Evolutionary conservation across 768 basidiomycete genomes (phyloP).

Genomic region (Tricholoma terreum): DNA sequence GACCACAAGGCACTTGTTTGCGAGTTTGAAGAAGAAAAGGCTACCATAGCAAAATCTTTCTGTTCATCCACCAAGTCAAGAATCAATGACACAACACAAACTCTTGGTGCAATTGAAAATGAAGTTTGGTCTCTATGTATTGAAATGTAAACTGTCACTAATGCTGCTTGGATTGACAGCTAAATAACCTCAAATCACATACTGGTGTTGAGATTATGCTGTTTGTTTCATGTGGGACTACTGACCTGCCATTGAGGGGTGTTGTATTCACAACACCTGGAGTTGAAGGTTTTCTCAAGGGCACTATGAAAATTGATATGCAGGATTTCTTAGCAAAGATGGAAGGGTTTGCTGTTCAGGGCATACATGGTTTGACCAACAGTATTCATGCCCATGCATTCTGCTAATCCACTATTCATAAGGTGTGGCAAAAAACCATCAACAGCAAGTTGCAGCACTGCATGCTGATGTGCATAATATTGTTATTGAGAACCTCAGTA

Average conservation of each 20-base stretch:
- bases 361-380: slow-evolving; percentile 7
- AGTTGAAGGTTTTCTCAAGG: slow-evolving; percentile 1
- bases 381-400: not conserved
- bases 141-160: not conserved
- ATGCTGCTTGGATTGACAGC: not conserved
- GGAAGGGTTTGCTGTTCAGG: slow-evolving; percentile 9
- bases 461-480: slow-evolving; percentile 1
- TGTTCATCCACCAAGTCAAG: not conserved
- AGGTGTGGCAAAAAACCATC: slow-evolving; percentile 1
- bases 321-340: slow-evolving; percentile 8
- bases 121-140: not conserved
- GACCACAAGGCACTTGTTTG: not conserved
- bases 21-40: not conserved
- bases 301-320: slow-evolving; percentile 3
- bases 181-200: not conserved
- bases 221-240: not conserved
- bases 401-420: not conserved
- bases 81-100: not conserved
- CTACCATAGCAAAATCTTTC: not conserved
- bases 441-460: not conserved
- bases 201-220: not conserved
- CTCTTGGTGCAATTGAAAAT: not conserved
- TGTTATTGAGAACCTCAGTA: slow-evolving; percentile 1
- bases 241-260: not conserved
- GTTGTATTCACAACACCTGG: slow-evolving; percentile 7